Base-by-base conservation (phyloP, 2,329 filamentous ascomycete species). In the Pseudogymnoascus sp. region DNA sequence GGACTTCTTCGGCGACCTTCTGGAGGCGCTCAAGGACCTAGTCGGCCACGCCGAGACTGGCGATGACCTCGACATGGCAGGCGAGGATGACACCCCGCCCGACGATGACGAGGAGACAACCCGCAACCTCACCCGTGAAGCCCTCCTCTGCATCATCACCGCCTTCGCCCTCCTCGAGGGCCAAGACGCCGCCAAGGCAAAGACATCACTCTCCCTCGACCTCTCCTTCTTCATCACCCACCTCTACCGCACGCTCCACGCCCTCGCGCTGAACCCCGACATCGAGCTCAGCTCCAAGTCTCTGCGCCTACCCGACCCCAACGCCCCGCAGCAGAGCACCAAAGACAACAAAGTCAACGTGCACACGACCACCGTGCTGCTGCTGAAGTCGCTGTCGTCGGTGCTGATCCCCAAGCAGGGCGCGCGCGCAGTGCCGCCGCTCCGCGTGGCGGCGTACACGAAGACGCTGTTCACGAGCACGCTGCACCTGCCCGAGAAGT, bases 151-250 rank as follows among this genome's bases (percentile, higher is more conserved):
- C 78, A 96, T 93, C 64, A 92, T 96, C 71, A 99, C 95, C 0
- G 95, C 96, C 26, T 97, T 96, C 72, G 92, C 93, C n/a, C 86
- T 99, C 6, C 86, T 99, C 40, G 90, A 95, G 67, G 93, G 95
- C 59, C 95, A 99, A 78, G 93, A 97, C 71, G 91, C 87, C 14
- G 88, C 90, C 77, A 93, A 92, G 76, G 89, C 91, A 59, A 89
- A 91, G 64, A 84, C 87, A 47, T 82, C 87, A 50, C 83, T 97
- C 4, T 90, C 93, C 71, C 86, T 99, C 59, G 96, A 99, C 74
- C 85, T 99, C 38, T 91, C 89, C 70, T 97, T 93, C 81, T 99
- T 99, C 82, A 93, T 91, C 70, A 91, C 89, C 13, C 90, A 97
- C 75, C 89, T 99, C 64, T 99, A 96, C 81, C 88, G 87, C 69